Evolutionary conservation across 1,284 basidiomycete species (phyloP), one percentile per base, ranked within the genome.

Genomic region (Rugosomyces carneus): DNA sequence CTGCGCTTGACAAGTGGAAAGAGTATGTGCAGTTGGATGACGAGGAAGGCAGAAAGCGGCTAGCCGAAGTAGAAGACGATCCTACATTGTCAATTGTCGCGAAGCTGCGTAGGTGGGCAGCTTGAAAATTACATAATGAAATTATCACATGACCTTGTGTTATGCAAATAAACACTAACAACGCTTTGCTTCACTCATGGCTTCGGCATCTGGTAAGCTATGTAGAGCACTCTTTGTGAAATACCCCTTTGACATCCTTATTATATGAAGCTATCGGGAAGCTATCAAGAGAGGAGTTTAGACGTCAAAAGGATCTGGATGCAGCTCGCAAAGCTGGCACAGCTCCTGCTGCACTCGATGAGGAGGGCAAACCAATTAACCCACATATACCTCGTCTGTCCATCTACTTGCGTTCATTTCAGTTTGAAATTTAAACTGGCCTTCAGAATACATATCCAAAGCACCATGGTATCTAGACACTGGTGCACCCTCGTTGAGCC

Each of bases 381-480:
- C 96, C 96, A 27, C 95, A 99, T 68, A 97, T 99, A 66, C 95
- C 95, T 63, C 83, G 91, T 92, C 56, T 53, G 15, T 9, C 34
- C 24, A 36, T 10, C 11, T 31, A 8, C 6, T 5, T 23, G 3
- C 8, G 4, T 26, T 31, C 15, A 4, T 7, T 2, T 15, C 13
- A 31, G 10, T 19, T 41, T 11, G 11, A 37, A 23, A 31, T 31
- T 5, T 48, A 42, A 21, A 49, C 55, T 34, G 50, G 47, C n/a
- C 38, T 38, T n/a, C 15, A 89, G 90, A 93, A 66, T 93, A 93
- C 59, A 93, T 93, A 57, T 87, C 90, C 5, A 92, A 97, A 68
- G 95, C 93, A 13, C 96, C 96, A 53, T 99, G 96, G 96, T 99
- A 98, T 66, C 80, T 97, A 58, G 89, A 94, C 66, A 91, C 87